phyloP scores from a whole-genome alignment of 192 early-diverging fungal species.

The Linnemannia hyalina region DNA sequence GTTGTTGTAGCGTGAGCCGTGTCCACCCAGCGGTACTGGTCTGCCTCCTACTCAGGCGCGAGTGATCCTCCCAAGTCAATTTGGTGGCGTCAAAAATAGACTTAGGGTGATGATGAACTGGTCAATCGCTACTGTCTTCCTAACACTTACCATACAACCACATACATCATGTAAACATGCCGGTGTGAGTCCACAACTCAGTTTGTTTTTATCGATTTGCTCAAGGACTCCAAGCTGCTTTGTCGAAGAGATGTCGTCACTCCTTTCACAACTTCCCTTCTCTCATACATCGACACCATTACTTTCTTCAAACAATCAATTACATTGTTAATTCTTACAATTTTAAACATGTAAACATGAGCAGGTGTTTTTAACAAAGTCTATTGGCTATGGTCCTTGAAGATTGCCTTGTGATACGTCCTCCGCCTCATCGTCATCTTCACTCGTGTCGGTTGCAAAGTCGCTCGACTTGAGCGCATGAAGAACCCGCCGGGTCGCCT shows the following conservation, averaged over 20 bases:
- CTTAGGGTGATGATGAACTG: too few relatives aligned
- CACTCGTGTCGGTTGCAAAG: constrained; percentile 7
- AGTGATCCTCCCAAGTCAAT: background rate
- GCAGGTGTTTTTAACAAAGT: background rate
- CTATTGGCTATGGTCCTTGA: background rate
- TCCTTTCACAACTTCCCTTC: background rate
- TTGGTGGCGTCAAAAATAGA: background rate
- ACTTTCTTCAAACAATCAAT: too few relatives aligned
- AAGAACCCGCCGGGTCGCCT: constrained; percentile 36
- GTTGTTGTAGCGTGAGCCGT: background rate
- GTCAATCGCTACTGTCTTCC: too few relatives aligned
- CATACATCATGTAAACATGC: too few relatives aligned
- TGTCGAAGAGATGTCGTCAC: too few relatives aligned
- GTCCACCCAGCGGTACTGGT: background rate
- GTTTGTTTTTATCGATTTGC: background rate
- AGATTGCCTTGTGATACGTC: background rate
- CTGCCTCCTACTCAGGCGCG: background rate
- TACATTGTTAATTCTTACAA: too few relatives aligned
- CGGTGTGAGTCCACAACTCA: background rate
- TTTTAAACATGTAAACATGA: too few relatives aligned
- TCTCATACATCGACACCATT: background rate
- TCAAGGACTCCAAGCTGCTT: too few relatives aligned
- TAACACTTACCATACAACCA: too few relatives aligned
- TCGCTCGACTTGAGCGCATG: constrained; percentile 31
- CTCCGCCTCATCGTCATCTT: background rate